Evolutionary conservation across 2,329 filamentous ascomycete species (phyloP).

Genomic region (Stagonosporopsis chrysanthemi): DNA sequence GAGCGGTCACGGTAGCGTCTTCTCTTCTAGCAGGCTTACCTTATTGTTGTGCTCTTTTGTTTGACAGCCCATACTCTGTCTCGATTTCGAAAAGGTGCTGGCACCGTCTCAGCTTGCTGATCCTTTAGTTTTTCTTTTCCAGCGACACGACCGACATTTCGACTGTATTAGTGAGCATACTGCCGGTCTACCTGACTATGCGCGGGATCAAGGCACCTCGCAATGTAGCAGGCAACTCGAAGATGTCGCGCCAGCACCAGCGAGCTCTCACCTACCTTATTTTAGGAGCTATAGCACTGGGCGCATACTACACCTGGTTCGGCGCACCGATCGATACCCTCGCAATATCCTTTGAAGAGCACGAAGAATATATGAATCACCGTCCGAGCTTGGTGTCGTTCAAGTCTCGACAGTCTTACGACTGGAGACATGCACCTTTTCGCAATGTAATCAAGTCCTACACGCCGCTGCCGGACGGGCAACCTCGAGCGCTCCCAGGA

Average conservation of each 20-base stretch:
- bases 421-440: constrained; percentile 54
- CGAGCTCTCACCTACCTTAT: constrained; percentile 38
- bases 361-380: constrained; percentile 45
- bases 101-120: constrained; percentile 9
- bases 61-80: neutral
- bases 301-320: constrained; percentile 39
- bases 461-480: constrained; percentile 48
- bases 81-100: constrained; percentile 8
- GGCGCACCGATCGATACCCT: constrained; percentile 38
- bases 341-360: constrained; percentile 38
- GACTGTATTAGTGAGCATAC: neutral
- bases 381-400: constrained; percentile 23
- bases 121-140: neutral
- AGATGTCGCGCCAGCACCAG: constrained; percentile 43
- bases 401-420: constrained; percentile 39
- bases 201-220: constrained; percentile 41
- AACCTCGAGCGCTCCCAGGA: constrained; percentile 48
- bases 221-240: constrained; percentile 26
- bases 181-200: constrained; percentile 28
- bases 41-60: neutral
- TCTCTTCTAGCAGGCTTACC: constrained; percentile 8
- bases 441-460: constrained; percentile 48
- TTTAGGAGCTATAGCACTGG: constrained; percentile 32
- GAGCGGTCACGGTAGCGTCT: constrained; percentile 3
- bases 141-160: neutral